Conservation (phyloP, 768 basidiomycete genomes). For the Cubamyces lactineus region DNA sequence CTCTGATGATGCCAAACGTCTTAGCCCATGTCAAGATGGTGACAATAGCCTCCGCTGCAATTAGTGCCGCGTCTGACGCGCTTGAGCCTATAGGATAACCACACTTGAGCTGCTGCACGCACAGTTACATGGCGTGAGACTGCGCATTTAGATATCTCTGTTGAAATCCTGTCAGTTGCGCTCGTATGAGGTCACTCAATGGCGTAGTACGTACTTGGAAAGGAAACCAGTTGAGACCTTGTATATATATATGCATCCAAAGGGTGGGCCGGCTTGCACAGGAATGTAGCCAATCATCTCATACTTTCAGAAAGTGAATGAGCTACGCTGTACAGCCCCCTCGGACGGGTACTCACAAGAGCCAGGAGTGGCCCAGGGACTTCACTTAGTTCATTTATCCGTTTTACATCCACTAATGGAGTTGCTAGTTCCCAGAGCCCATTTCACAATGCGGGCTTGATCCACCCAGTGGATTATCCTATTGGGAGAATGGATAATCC, state of each 20-base stretch:
- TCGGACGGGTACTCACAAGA: too few species aligned
- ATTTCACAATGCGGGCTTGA: too few species aligned
- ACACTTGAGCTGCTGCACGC: too few species aligned
- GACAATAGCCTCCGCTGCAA: constrained; percentile 15
- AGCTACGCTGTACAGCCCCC: too few species aligned
- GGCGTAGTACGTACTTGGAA: constrained; percentile 1
- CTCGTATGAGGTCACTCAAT: neutral
- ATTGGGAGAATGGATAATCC: too few species aligned
- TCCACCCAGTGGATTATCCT: too few species aligned
- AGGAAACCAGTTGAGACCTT: neutral
- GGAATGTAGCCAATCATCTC: constrained; percentile 8
- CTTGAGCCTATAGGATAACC: neutral
- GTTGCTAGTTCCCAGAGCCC: too few species aligned
- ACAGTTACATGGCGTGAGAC: too few species aligned
- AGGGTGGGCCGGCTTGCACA: constrained; percentile 22
- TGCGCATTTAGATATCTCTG: too few species aligned
- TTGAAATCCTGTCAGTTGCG: neutral
- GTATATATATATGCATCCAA: constrained; percentile 18
- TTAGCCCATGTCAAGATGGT: constrained; percentile 22
- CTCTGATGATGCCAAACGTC: constrained; percentile 14
- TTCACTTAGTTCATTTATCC: too few species aligned
- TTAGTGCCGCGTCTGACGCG: constrained; percentile 2
- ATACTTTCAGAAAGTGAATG: neutral
- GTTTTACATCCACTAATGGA: too few species aligned
- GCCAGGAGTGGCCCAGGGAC: too few species aligned